These are phyloP conservation scores for Leishmania arabica DNA, from an alignment of 208 protist genomes.

Conservation along the genomic window DNA sequence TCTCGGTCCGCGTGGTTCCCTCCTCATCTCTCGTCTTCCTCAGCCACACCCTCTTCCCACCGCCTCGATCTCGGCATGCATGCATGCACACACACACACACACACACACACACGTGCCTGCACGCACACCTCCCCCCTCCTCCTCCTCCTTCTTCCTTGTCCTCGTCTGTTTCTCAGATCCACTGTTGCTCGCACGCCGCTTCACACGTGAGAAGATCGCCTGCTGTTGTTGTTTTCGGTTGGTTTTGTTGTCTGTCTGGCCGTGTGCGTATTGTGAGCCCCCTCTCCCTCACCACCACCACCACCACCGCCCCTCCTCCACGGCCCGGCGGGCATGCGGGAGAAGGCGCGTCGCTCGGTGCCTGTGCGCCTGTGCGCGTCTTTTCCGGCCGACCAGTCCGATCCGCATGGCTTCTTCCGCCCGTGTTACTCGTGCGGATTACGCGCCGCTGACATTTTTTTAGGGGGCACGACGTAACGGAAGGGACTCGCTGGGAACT, in stretches of 20 bases:
- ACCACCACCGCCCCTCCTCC: too few species aligned
- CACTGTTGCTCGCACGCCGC: background rate
- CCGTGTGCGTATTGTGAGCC: too few species aligned
- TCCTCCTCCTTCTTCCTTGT: background rate
- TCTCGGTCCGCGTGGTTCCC: background rate
- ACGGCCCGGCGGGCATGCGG: too few species aligned
- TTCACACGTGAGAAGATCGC: background rate
- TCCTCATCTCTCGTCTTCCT: background rate
- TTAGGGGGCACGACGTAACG: too few species aligned
- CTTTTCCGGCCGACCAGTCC: too few species aligned
- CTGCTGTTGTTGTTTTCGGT: background rate
- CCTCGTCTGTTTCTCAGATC: background rate
- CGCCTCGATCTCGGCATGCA: too few species aligned
- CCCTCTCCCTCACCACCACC: background rate
- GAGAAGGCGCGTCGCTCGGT: too few species aligned
- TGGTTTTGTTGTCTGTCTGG: background rate
- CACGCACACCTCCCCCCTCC: background rate
- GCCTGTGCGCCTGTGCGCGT: too few species aligned
- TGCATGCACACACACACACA: too few species aligned
- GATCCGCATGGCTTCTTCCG: too few species aligned
- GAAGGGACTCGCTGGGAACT: background rate
- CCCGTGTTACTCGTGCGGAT: background rate
- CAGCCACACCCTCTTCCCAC: too few species aligned
- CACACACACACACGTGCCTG: too few species aligned
- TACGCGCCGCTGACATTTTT: background rate